Conservation (phyloP, 2,329 filamentous ascomycete species). For the Pseudocercospora macadamiae region DNA sequence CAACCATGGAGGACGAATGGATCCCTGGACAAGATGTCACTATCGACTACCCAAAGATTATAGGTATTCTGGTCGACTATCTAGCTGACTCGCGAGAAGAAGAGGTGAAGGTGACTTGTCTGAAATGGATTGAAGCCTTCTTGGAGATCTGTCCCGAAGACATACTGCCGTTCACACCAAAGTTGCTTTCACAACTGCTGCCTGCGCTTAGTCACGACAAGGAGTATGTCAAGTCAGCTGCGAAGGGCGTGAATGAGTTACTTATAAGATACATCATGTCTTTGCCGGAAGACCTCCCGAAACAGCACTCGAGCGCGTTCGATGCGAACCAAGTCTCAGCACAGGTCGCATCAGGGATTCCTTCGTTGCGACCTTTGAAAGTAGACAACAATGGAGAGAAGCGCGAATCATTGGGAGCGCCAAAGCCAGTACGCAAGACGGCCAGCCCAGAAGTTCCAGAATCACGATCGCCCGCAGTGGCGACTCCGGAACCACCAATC, state of each 20-base stretch:
- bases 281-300: constrained; percentile 65
- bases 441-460: constrained; percentile 29
- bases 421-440: constrained; percentile 25
- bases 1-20: constrained; percentile 80
- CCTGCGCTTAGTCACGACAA: constrained; percentile 92
- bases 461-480: constrained; percentile 30
- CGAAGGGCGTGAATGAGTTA: constrained; percentile 84
- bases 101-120: constrained; percentile 84
- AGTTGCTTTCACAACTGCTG: constrained; percentile 85
- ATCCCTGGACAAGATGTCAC: constrained; percentile 96
- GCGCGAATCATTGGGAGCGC: constrained; percentile 24
- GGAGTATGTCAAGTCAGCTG: constrained; percentile 85
- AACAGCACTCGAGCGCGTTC: constrained; percentile 34
- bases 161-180: constrained; percentile 90
- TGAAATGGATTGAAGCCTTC: constrained; percentile 95
- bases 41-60: constrained; percentile 86
- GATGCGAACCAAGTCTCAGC: constrained; percentile 5
- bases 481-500: constrained; percentile 33
- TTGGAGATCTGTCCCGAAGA: constrained; percentile 97
- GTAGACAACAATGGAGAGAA: constrained; percentile 19
- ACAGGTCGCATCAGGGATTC: background rate
- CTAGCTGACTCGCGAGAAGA: constrained; percentile 84
- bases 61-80: constrained; percentile 89
- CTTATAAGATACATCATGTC: constrained; percentile 95
- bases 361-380: constrained; percentile 3